These are phyloP conservation scores for Rhodotorula sp. DNA, from an alignment of 1,284 basidiomycete species.

Conservation along the genomic window DNA sequence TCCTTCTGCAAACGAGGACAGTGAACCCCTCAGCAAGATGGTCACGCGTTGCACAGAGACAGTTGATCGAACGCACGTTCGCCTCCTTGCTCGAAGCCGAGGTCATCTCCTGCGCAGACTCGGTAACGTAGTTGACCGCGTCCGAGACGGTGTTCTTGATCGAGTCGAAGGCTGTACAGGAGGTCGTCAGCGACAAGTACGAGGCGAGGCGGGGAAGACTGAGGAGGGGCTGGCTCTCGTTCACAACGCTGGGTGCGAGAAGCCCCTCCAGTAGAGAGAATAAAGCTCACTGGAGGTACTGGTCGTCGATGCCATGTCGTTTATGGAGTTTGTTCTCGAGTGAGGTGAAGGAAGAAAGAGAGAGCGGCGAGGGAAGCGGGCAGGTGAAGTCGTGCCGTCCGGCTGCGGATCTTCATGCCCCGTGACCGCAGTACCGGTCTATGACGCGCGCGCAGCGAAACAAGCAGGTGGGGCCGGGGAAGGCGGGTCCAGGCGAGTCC, in stretches of 20 bases:
- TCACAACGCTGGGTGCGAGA: no score
- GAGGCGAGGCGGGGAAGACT: no score
- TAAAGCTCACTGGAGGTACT: slow-evolving; percentile 1
- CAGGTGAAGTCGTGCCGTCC: background rate
- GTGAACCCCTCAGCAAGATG: background rate
- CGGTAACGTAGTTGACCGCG: slow-evolving; percentile 19
- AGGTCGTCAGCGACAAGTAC: background rate
- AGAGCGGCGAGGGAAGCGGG: background rate
- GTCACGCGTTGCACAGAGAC: no score
- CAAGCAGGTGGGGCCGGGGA: background rate
- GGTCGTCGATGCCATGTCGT: slow-evolving; percentile 22
- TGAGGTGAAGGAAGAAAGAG: slow-evolving; percentile 8
- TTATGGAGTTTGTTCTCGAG: background rate
- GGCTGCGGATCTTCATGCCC: background rate
- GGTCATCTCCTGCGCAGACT: slow-evolving; percentile 21
- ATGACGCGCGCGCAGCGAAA: background rate
- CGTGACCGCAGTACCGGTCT: no score
- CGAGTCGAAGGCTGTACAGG: background rate
- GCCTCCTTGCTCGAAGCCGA: slow-evolving; percentile 21
- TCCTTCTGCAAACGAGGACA: slow-evolving; percentile 10
- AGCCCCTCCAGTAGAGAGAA: background rate
- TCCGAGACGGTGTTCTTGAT: slow-evolving; percentile 28
- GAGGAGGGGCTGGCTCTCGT: no score
- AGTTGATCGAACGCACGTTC: slow-evolving; percentile 6
- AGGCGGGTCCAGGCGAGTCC: no score